Evolutionary conservation across 371 early-diverging fungal genomes (phyloP).

Genomic region (Cokeromyces recurvatus): DNA sequence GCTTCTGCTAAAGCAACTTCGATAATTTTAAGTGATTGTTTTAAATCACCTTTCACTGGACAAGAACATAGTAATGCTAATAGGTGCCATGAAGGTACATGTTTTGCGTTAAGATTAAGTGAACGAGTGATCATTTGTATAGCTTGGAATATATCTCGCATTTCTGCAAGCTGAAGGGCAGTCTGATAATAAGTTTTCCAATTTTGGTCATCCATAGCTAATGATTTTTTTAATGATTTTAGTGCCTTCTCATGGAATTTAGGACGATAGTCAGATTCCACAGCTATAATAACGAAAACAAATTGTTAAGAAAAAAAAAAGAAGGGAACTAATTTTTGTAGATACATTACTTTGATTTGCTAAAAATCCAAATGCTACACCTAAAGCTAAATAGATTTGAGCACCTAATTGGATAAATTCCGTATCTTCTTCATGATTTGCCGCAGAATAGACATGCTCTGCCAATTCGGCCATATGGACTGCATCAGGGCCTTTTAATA

Average conservation of each 20-base stretch:
- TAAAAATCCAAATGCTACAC: constrained; percentile 56
- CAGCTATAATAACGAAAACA: constrained; percentile 2
- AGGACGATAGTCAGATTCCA: constrained; percentile 58
- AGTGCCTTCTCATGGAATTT: constrained; percentile 64
- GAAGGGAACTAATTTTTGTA: not conserved
- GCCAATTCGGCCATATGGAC: constrained; percentile 46
- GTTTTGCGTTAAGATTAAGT: constrained; percentile 50
- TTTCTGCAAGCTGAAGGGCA: constrained; percentile 74
- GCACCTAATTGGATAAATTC: constrained; percentile 13
- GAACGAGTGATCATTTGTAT: constrained; percentile 58
- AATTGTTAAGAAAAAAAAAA: too few relatives aligned
- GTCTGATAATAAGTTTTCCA: constrained; percentile 69
- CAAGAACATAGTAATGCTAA: constrained; percentile 71
- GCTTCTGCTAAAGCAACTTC: constrained; percentile 53
- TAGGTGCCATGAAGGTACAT: constrained; percentile 84
- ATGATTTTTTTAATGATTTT: constrained; percentile 51
- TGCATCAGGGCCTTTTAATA: constrained; percentile 36
- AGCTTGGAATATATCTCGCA: constrained; percentile 71
- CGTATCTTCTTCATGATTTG: not conserved
- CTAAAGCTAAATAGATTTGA: constrained; percentile 49
- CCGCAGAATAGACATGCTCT: constrained; percentile 13
- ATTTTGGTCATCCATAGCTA: constrained; percentile 34
- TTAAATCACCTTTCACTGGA: constrained; percentile 21
- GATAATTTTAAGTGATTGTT: constrained; percentile 66
- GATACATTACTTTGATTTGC: constrained; percentile 53